Evolutionary conservation across 805 yeast species (phyloP), one percentile per base, ranked within the genome.

Genomic region (Diddensiella caesifluorescens): DNA sequence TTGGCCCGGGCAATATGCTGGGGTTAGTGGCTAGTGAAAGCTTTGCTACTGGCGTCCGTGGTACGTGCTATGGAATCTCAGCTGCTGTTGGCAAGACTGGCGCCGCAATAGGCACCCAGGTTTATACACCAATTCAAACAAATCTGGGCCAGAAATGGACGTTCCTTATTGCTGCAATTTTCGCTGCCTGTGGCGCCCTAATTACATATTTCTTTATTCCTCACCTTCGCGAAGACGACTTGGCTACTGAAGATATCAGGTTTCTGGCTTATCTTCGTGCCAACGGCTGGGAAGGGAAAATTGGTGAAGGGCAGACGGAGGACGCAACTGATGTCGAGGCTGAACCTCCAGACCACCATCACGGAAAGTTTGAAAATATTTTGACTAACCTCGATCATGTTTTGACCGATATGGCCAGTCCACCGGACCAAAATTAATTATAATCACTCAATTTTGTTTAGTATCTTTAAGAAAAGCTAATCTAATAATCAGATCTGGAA

Each of bases 31-130:
- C 95, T n/a, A 74, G 95, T 27, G 87, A 88, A 63, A 80, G 94
- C 4, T 74, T 80, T 37, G 82, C 95, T 35, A 80, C 95, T 4
- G 80, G 95, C 18, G 74, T 87, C 42, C 79, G 96, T 68, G 96
- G 95, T 46, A 83, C 83, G 52, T 83, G 82, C 64, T 88, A 88
- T 58, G 90, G 92, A 54, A 70, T 87, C 52, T 89, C 92, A 27
- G 95, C 96, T 40, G 95, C 95, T 19, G 55, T 80, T 39, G 96
- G 95, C 57, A 88, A 88, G 61, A 68, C 85, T 44, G 96, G 96
- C 57, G 96, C 95, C 1, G 87, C 88, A 57, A 83, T 80, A 22
- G 95, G 95, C 42, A 79, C 90, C 29, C 87, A 80, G 56, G 81
- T 83, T 26, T 89, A 89, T 74, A 95, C 95, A 33, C 74, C 78